phyloP scores from a whole-genome alignment of 2,329 filamentous ascomycete species.

The Aureobasidium vineae region DNA sequence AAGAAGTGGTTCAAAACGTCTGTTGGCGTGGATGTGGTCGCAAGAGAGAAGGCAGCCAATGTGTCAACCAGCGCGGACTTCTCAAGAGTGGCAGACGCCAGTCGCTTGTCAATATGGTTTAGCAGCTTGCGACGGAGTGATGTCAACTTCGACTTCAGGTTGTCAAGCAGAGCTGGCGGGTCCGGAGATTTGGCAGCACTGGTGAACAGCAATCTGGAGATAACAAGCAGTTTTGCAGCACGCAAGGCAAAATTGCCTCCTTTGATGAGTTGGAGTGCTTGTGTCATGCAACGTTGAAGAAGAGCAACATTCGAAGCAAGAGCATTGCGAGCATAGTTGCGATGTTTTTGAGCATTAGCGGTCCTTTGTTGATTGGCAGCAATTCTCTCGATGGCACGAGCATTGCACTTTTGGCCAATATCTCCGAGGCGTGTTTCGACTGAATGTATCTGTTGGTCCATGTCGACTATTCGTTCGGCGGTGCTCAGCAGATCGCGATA shows the following conservation, averaged over 20 bases:
- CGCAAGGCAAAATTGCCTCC: constrained; percentile 53
- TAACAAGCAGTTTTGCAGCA: constrained; percentile 64
- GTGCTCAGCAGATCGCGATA: constrained; percentile 91
- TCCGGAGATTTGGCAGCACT: constrained; percentile 59
- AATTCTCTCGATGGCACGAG: constrained; percentile 66
- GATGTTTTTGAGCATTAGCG: constrained; percentile 23
- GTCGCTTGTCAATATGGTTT: constrained; percentile 59
- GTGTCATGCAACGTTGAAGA: constrained; percentile 55
- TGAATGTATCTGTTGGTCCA: constrained; percentile 73
- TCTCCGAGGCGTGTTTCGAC: constrained; percentile 69
- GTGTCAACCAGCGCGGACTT: constrained; percentile 62
- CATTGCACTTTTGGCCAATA: constrained; percentile 76
- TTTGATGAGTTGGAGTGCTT: constrained; percentile 55
- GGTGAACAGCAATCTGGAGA: constrained; percentile 73
- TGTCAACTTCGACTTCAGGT: constrained; percentile 62
- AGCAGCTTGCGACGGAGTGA: constrained; percentile 64
- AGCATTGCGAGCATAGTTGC: constrained; percentile 30
- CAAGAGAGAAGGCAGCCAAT: constrained; percentile 77
- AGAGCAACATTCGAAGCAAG: constrained; percentile 56
- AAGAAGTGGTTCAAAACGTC: constrained; percentile 80
- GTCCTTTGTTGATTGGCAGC: constrained; percentile 41
- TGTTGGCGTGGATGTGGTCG: constrained; percentile 73
- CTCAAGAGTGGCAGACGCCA: constrained; percentile 40
- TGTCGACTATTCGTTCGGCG: constrained; percentile 88
- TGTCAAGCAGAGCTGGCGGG: constrained; percentile 57